A percentile compares a stretch with the other conserved stretches of the same genome.
Evolutionary conservation across 2,329 filamentous ascomycete species (phyloP).

Genomic region (Fusarium sororula): DNA sequence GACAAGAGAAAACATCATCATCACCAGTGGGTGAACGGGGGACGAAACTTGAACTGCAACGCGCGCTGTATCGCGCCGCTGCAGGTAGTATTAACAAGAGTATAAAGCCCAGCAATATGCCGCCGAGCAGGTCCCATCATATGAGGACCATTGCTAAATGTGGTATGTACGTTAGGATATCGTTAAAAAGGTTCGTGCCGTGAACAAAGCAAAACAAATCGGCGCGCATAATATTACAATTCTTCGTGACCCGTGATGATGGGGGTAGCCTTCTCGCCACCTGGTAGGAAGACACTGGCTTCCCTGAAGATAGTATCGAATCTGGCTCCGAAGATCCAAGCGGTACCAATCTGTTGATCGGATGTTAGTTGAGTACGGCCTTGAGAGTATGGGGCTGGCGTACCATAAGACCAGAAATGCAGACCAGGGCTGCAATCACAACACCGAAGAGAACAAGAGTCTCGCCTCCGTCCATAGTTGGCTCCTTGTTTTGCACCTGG

Average conservation of each 20-base stretch:
- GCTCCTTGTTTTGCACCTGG: slow-evolving; percentile 52
- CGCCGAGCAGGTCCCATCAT: slow-evolving; percentile 14
- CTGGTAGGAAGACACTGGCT: slow-evolving; percentile 36
- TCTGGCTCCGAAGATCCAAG: slow-evolving; percentile 82
- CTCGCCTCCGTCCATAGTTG: slow-evolving; percentile 64
- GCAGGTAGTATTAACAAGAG: slow-evolving; percentile 41
- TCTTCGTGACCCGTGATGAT: slow-evolving; percentile 47
- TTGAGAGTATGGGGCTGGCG: slow-evolving; percentile 43
- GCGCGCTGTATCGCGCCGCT: slow-evolving; percentile 24
- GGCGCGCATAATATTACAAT: slow-evolving; percentile 43
- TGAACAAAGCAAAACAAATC: slow-evolving; percentile 29
- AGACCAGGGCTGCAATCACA: slow-evolving; percentile 72
- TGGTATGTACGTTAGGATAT: slow-evolving; percentile 45
- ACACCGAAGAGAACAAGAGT: slow-evolving; percentile 72
- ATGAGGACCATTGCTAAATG: slow-evolving; percentile 22
- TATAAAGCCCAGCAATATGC: slow-evolving; percentile 32
- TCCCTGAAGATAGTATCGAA: slow-evolving; percentile 67
- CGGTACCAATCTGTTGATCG: slow-evolving; percentile 71
- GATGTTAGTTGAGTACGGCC: neutral
- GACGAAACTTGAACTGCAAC: slow-evolving; percentile 26
- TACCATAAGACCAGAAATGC: slow-evolving; percentile 85
- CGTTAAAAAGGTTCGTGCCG: slow-evolving; percentile 36
- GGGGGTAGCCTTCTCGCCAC: slow-evolving; percentile 35
- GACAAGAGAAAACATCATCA: neutral
- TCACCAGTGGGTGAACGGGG: slow-evolving; percentile 2